A percentile compares a stretch with the other conserved stretches of the same genome.
phyloP scores from a whole-genome alignment of 345 rosid species.

The Syzygium grande region DNA sequence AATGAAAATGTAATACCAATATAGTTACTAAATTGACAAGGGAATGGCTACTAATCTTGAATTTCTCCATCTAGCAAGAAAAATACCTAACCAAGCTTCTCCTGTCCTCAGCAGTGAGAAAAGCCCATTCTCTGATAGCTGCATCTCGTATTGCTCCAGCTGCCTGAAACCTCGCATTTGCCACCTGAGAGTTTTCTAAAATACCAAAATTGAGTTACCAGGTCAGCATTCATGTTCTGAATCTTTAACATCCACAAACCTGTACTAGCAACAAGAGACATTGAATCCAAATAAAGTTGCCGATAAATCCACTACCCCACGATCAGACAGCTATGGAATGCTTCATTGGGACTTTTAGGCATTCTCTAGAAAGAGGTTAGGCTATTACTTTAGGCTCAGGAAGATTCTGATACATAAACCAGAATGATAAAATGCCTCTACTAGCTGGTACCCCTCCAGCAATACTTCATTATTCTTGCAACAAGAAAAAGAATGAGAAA shows the following conservation, averaged over 20 bases:
- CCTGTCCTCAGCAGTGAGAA: constrained; percentile 62
- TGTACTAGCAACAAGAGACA: not conserved
- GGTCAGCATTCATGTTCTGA: not conserved
- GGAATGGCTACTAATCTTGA: not conserved
- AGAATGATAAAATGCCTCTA: not conserved
- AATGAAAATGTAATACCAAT: not conserved
- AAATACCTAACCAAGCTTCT: constrained; percentile 66
- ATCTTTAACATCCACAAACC: not conserved
- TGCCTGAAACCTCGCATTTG: constrained; percentile 94
- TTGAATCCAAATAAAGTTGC: not conserved
- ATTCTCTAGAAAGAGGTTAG: not conserved
- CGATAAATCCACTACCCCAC: not conserved
- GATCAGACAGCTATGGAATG: not conserved
- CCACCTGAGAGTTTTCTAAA: constrained; percentile 85
- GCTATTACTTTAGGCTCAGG: not conserved
- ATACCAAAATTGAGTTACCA: constrained; percentile 4
- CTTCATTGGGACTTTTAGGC: not conserved
- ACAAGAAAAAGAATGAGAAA: not conserved
- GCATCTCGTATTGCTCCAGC: constrained; percentile 94
- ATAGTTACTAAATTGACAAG: not conserved
- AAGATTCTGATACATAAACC: not conserved
- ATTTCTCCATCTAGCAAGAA: not conserved
- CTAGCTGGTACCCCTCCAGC: not conserved
- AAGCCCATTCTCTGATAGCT: constrained; percentile 92
- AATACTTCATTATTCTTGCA: not conserved